Conservation (phyloP, 2,329 filamentous ascomycete genomes). For the Trichoderma sp. region DNA sequence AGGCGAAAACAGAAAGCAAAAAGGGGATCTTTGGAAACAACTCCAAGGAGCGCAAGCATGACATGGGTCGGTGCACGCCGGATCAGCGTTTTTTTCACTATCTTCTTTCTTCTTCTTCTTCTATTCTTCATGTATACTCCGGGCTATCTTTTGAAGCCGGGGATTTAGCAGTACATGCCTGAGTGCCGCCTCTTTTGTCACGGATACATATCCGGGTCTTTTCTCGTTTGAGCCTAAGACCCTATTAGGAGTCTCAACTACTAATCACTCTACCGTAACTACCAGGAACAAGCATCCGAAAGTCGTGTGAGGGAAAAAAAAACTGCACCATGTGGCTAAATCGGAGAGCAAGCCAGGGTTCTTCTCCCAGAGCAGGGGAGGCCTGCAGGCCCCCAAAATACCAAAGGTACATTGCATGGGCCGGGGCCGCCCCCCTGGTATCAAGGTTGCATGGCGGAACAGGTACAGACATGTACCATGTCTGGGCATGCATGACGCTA, state of each 20-base stretch:
- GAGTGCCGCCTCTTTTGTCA: not conserved
- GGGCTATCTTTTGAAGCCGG: not conserved
- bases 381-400: not conserved
- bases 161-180: not conserved
- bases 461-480: not conserved
- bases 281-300: not conserved
- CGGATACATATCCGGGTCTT: not conserved
- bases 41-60: not conserved
- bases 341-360: not conserved
- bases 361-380: not conserved
- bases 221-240: not conserved
- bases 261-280: not conserved
- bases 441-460: not conserved
- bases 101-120: not conserved
- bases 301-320: not conserved
- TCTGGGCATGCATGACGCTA: not conserved
- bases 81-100: not conserved
- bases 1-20: not conserved
- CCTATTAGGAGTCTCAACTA: not conserved
- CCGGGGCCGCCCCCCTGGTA: not conserved
- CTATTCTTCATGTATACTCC: not conserved
- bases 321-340: not conserved
- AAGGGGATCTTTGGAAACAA: not conserved
- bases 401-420: not conserved
- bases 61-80: conserved; percentile 1